Conservation (phyloP, 768 basidiomycete species). For the Calvatia gigantea region DNA sequence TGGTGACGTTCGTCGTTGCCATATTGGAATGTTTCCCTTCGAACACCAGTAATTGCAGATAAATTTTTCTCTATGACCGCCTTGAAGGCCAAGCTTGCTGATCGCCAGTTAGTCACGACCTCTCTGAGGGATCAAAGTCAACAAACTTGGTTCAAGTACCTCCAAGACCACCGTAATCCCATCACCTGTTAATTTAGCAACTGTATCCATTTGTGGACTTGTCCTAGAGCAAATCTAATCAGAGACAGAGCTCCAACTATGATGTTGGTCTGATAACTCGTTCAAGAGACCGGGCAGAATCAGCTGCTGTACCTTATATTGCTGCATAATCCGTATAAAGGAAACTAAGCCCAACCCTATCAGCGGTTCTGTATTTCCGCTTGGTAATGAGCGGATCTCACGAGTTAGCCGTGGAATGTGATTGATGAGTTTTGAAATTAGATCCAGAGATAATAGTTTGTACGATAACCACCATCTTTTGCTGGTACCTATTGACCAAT, state of each 20-base stretch:
- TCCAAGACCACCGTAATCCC: not conserved
- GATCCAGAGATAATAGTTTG: too few relatives aligned
- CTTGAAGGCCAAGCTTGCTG: not conserved
- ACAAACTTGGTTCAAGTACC: constrained; percentile 6
- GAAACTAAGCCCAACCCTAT: too few relatives aligned
- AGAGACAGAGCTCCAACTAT: not conserved
- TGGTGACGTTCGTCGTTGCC: constrained; percentile 49
- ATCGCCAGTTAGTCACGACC: not conserved
- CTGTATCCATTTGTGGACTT: not conserved
- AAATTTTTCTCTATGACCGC: not conserved
- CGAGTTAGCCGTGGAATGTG: not conserved
- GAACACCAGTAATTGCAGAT: not conserved
- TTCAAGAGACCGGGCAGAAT: not conserved
- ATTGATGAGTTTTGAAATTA: not conserved
- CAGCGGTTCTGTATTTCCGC: not conserved
- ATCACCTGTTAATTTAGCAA: not conserved
- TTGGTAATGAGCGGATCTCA: not conserved
- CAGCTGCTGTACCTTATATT: not conserved
- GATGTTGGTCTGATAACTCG: too few relatives aligned
- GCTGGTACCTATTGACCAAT: not conserved
- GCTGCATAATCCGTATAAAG: too few relatives aligned
- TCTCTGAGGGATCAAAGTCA: not conserved
- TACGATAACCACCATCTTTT: too few relatives aligned
- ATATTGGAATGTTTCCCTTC: constrained; percentile 50
- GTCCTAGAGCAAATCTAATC: not conserved